Percentiles rank a stretch among this genome's conserved stretches.
phyloP scores from a whole-genome alignment of 257 asterid genomes.

The Mitragyna speciosa region DNA sequence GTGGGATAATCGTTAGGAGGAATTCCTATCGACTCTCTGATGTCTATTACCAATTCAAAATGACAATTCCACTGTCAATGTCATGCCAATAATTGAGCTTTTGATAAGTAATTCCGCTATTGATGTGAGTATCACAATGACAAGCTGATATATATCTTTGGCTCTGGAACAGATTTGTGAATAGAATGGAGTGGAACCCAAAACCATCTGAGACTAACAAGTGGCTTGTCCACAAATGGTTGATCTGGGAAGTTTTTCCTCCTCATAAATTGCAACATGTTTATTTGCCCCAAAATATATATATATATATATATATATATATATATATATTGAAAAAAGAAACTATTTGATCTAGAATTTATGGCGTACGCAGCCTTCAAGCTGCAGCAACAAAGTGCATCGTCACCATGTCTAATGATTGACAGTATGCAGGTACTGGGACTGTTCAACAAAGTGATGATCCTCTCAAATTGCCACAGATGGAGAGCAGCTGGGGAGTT shows the following conservation, averaged over 20 bases:
- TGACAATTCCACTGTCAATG: constrained; percentile 18
- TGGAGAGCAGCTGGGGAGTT: constrained; percentile 1
- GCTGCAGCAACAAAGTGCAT: background rate
- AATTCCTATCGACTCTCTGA: background rate
- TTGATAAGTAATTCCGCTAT: constrained; percentile 18
- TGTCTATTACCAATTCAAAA: background rate
- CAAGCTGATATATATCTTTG: constrained; percentile 10
- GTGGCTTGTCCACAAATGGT: constrained; percentile 10
- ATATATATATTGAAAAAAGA: too few relatives aligned
- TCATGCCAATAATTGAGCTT: constrained; percentile 26
- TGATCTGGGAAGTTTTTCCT: constrained; percentile 6
- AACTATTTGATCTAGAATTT: background rate
- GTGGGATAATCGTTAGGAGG: background rate
- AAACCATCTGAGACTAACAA: constrained; percentile 6
- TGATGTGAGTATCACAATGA: constrained; percentile 5
- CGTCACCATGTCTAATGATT: background rate
- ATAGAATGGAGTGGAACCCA: constrained; percentile 18
- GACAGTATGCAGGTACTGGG: background rate
- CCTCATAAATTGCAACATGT: constrained; percentile 2
- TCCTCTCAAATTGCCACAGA: constrained; percentile 1
- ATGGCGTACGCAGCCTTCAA: background rate
- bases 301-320: too few relatives aligned
- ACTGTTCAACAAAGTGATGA: background rate
- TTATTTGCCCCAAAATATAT: too few relatives aligned
- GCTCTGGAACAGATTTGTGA: background rate